Percentiles rank a stretch among this genome's conserved stretches.
phyloP scores from a whole-genome alignment of 2,329 filamentous ascomycete genomes.

The Lasiodiplodia gonubiensis region DNA sequence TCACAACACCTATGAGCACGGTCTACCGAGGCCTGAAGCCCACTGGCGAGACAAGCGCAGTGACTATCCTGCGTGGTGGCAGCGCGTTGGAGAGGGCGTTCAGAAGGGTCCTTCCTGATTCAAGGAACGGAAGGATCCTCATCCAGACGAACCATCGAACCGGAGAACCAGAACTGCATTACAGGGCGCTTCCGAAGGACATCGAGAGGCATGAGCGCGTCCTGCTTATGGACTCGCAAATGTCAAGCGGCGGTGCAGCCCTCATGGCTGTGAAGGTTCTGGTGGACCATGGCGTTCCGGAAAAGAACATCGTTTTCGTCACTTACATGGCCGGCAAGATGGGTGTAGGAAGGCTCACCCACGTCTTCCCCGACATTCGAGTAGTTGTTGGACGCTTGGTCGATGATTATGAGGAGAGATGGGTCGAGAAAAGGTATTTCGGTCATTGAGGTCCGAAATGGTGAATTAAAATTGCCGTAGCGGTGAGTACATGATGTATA shows the following conservation, averaged over 20 bases:
- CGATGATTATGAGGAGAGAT: conserved; percentile 81
- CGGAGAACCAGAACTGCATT: conserved; percentile 92
- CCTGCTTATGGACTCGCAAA: conserved; percentile 88
- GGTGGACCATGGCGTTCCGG: conserved; percentile 86
- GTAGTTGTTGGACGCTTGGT: conserved; percentile 85
- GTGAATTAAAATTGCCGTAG: not conserved
- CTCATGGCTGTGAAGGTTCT: conserved; percentile 97
- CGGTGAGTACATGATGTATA: conserved; percentile 9
- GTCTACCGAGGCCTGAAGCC: conserved; percentile 74
- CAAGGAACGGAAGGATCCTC: conserved; percentile 82
- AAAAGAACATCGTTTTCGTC: conserved; percentile 86
- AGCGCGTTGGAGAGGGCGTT: conserved; percentile 87
- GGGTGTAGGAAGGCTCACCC: conserved; percentile 82
- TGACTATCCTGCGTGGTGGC: conserved; percentile 87
- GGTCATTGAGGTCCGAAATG: conserved; percentile 65
- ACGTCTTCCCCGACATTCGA: conserved; percentile 85
- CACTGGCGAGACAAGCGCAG: conserved; percentile 75
- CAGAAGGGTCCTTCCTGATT: conserved; percentile 89
- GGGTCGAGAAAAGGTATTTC: conserved; percentile 89
- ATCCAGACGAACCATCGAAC: conserved; percentile 77
- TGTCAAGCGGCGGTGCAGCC: conserved; percentile 84
- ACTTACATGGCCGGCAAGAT: conserved; percentile 88
- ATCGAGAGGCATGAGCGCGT: conserved; percentile 80
- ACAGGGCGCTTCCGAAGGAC: conserved; percentile 74
- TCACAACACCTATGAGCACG: conserved; percentile 74